A percentile compares a stretch with the other conserved stretches of the same genome.
Evolutionary conservation across 208 protist genomes (phyloP).

Genomic region (Crithidia fasciculata): DNA sequence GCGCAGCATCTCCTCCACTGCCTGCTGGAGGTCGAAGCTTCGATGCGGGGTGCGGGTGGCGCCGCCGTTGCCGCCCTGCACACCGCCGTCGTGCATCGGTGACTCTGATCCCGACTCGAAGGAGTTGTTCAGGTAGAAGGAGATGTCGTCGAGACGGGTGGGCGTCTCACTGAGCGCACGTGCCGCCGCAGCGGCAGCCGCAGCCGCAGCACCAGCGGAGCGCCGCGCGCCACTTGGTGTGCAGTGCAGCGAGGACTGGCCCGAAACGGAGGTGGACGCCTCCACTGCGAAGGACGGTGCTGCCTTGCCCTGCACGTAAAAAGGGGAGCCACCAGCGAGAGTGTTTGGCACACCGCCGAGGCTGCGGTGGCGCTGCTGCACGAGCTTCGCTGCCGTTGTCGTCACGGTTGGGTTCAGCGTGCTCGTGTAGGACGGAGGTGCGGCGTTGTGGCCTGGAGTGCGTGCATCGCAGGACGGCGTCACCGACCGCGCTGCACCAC

Average conservation of each 20-base stretch:
- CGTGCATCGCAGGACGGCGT: conserved; percentile 7
- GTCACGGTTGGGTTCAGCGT: background rate
- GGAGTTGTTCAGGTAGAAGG: conserved; percentile 34
- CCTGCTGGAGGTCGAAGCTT: conserved; percentile 29
- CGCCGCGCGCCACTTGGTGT: conserved; percentile 27
- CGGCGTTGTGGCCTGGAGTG: conserved; percentile 21
- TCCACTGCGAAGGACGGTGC: background rate
- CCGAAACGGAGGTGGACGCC: background rate
- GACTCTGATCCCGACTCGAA: conserved; percentile 35
- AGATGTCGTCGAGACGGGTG: conserved; percentile 26
- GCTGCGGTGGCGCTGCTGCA: conserved; percentile 12
- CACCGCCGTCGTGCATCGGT: conserved; percentile 5
- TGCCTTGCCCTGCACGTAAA: conserved; percentile 9
- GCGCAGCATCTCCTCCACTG: conserved; percentile 43
- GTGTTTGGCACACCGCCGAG: conserved; percentile 6
- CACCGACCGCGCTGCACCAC: background rate
- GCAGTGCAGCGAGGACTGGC: conserved; percentile 25
- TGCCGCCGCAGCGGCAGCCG: background rate
- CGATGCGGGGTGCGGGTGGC: conserved; percentile 3
- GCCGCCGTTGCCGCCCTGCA: background rate
- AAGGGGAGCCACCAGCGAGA: background rate
- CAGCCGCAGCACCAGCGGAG: conserved; percentile 11
- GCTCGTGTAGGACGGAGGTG: background rate
- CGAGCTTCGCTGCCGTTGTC: conserved; percentile 1
- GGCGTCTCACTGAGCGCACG: conserved; percentile 22